Conservation (phyloP, 768 basidiomycete species). For the Pisolithus tinctorius region DNA sequence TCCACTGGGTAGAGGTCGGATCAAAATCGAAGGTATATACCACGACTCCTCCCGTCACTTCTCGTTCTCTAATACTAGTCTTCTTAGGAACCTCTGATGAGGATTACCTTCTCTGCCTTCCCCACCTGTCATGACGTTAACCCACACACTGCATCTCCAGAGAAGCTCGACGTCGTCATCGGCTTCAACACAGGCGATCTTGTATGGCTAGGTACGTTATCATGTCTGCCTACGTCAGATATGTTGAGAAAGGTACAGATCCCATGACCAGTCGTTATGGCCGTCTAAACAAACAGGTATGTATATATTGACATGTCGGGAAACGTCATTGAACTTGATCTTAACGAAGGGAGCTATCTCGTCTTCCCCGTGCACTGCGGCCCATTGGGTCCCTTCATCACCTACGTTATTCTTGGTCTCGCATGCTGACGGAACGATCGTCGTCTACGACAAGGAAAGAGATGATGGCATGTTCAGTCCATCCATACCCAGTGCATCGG, state of each 20-base stretch:
- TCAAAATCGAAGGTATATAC: constrained; percentile 78
- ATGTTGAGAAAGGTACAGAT: constrained; percentile 37
- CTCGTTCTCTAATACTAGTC: constrained; percentile 4
- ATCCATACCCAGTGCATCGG: constrained; percentile 38
- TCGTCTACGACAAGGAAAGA: constrained; percentile 87
- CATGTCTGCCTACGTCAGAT: constrained; percentile 2
- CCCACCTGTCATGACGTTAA: constrained; percentile 94
- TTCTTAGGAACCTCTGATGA: constrained; percentile 73
- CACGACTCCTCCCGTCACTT: neutral
- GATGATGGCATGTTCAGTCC: constrained; percentile 76
- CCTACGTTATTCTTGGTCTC: constrained; percentile 78
- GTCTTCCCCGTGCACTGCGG: constrained; percentile 77
- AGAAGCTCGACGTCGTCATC: constrained; percentile 81
- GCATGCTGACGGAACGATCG: constrained; percentile 83
- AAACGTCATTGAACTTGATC: constrained; percentile 7
- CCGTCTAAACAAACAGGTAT: constrained; percentile 83
- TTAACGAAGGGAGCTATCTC: constrained; percentile 62
- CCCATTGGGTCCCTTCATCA: constrained; percentile 82
- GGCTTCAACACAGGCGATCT: constrained; percentile 95
- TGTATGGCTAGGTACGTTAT: constrained; percentile 80
- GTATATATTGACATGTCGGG: constrained; percentile 7
- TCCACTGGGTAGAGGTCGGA: constrained; percentile 85
- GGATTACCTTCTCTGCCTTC: constrained; percentile 78
- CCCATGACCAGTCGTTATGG: constrained; percentile 73
- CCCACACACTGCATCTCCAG: constrained; percentile 62